These are phyloP conservation scores for Monosporascus sp. DNA, from an alignment of 2,329 filamentous ascomycete genomes.

Conservation along the genomic window DNA sequence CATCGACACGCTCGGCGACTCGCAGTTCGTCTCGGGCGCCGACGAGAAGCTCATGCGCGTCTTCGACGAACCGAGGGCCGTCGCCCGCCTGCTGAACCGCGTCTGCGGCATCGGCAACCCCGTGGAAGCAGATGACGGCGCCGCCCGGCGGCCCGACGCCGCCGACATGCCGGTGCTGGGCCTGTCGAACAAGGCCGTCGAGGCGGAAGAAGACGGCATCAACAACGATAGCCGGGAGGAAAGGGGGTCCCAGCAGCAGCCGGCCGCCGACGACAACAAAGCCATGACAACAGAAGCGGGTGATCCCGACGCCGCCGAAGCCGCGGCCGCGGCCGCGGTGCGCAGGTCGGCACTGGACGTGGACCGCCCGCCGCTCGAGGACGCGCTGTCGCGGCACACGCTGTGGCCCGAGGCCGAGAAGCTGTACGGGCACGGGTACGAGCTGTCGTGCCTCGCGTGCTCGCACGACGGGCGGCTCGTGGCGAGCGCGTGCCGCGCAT, in stretches of 20 bases:
- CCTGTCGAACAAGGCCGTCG: conserved; percentile 90
- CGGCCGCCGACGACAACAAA: background rate
- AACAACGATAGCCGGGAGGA: background rate
- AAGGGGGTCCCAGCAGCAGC: no score
- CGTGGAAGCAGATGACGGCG: conserved; percentile 21
- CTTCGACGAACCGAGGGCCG: conserved; percentile 81
- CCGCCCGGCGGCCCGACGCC: conserved; percentile 64
- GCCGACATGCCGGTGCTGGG: conserved; percentile 94
- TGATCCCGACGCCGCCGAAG: background rate
- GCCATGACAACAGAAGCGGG: background rate
- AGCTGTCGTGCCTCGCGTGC: conserved; percentile 81
- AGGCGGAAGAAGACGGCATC: conserved; percentile 41
- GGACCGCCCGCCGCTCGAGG: conserved; percentile 77
- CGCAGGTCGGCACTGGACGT: conserved; percentile 60
- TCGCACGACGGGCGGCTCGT: conserved; percentile 70
- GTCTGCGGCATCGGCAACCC: conserved; percentile 57
- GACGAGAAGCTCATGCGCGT: conserved; percentile 98
- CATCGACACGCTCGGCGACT: conserved; percentile 66
- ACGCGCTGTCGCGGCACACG: conserved; percentile 81
- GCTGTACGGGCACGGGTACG: conserved; percentile 95
- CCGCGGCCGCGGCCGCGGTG: conserved; percentile 40
- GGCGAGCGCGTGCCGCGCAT: conserved; percentile 90
- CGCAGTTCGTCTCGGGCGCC: conserved; percentile 86
- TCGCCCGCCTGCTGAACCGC: conserved; percentile 66
- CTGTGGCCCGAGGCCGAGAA: conserved; percentile 97